Conservation (phyloP, 2,329 filamentous ascomycete genomes). For the Rutstroemia sp. region DNA sequence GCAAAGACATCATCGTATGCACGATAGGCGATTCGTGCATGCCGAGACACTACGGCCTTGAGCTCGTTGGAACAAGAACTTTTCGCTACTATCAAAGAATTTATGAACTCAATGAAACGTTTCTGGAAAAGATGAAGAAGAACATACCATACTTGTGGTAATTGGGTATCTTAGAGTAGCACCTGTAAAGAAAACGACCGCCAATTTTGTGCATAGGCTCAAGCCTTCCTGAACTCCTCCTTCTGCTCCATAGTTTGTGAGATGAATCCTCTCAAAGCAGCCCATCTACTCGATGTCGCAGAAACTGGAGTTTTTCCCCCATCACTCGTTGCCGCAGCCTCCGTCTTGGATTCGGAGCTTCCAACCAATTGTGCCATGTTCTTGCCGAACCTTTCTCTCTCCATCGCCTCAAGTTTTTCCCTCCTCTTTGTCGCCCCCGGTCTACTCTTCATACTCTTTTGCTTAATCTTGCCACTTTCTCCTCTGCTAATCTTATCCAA, state of each 20-base stretch:
- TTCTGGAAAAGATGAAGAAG: neutral
- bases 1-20: neutral
- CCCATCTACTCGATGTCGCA: conserved; percentile 61
- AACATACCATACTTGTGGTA: conserved; percentile 9
- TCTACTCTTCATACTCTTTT: conserved; percentile 66
- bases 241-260: conserved; percentile 77
- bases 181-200: neutral
- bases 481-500: conserved; percentile 31
- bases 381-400: conserved; percentile 76
- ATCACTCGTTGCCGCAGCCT: conserved; percentile 6
- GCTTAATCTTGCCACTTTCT: conserved; percentile 57
- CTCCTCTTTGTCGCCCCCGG: conserved; percentile 79
- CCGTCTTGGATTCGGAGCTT: conserved; percentile 6
- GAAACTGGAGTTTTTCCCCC: conserved; percentile 10
- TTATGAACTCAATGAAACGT: neutral
- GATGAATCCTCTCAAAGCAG: conserved; percentile 75
- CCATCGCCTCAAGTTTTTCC: conserved; percentile 68
- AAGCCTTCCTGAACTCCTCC: conserved; percentile 52
- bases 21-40: neutral
- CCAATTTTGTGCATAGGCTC: neutral
- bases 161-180: conserved; percentile 7
- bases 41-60: neutral
- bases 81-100: neutral
- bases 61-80: neutral
- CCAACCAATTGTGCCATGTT: conserved; percentile 67